A percentile compares a stretch with the other conserved stretches of the same genome.
These are phyloP conservation scores for Blastomyces parvus DNA, from an alignment of 2,329 filamentous ascomycete genomes.

Conservation along the genomic window DNA sequence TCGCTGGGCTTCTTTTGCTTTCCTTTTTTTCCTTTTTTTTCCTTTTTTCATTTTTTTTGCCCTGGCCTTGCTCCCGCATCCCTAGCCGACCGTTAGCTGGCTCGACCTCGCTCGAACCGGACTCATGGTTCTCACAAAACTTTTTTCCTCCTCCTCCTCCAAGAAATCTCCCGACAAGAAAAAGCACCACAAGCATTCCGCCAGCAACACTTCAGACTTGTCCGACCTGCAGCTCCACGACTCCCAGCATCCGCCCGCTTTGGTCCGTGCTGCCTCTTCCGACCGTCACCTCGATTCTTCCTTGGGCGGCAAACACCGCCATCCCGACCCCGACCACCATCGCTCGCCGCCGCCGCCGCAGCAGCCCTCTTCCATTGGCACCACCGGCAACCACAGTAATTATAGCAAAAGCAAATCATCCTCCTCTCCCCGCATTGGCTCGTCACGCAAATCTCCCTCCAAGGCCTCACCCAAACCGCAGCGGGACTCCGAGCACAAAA, in stretches of 20 bases:
- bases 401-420: slow-evolving; percentile 13
- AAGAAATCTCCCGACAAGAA: slow-evolving; percentile 19
- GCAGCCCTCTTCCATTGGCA: slow-evolving; percentile 4
- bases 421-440: slow-evolving; percentile 6
- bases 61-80: background rate
- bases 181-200: slow-evolving; percentile 18
- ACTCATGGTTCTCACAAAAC: slow-evolving; percentile 30
- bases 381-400: background rate
- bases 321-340: slow-evolving; percentile 5
- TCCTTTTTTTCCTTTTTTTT: slow-evolving; percentile 13
- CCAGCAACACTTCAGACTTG: slow-evolving; percentile 10
- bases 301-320: background rate
- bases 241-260: slow-evolving; percentile 7
- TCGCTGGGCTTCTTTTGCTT: slow-evolving; percentile 13
- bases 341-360: background rate
- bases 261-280: slow-evolving; percentile 5
- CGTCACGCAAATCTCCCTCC: slow-evolving; percentile 15
- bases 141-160: slow-evolving; percentile 31
- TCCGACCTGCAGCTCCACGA: slow-evolving; percentile 4
- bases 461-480: slow-evolving; percentile 17
- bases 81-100: background rate
- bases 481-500: slow-evolving; percentile 19
- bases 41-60: slow-evolving; percentile 10
- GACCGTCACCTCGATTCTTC: background rate
- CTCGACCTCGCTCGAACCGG: slow-evolving; percentile 5